phyloP scores from a whole-genome alignment of 306 rosid species.

The Trifolium subterraneum region DNA sequence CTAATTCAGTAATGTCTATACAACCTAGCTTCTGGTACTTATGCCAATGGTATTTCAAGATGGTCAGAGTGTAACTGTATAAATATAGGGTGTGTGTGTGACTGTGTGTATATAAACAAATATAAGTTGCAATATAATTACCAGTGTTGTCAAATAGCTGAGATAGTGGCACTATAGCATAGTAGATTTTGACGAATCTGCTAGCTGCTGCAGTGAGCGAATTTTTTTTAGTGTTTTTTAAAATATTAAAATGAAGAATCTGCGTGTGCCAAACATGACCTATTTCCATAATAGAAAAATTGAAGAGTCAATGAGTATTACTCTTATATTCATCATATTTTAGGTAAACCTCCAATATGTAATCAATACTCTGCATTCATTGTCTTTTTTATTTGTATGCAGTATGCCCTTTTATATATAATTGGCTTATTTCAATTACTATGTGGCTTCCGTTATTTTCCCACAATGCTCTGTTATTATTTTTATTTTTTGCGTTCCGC shows the following conservation, averaged over 20 bases:
- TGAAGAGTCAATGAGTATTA: background rate
- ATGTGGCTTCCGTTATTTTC: background rate
- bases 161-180: background rate
- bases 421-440: background rate
- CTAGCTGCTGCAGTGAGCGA: background rate
- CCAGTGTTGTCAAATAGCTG: background rate
- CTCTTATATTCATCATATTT: background rate
- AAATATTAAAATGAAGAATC: background rate
- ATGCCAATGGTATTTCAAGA: slow-evolving; percentile 13
- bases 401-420: background rate
- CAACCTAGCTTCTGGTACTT: slow-evolving; percentile 20
- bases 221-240: background rate
- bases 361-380: background rate
- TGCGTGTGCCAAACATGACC: background rate
- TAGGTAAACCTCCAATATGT: background rate
- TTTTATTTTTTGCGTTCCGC: background rate
- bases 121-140: background rate
- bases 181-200: background rate
- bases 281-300: background rate
- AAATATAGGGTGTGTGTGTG: background rate
- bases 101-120: background rate
- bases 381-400: background rate
- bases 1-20: slow-evolving; percentile 15
- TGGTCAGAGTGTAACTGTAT: slow-evolving; percentile 6
- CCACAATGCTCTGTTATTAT: background rate